Percentiles rank a stretch among this genome's conserved stretches.
These are phyloP conservation scores for Copromyces sp. DNA, from an alignment of 495 filamentous ascomycete genomes.

Conservation along the genomic window DNA sequence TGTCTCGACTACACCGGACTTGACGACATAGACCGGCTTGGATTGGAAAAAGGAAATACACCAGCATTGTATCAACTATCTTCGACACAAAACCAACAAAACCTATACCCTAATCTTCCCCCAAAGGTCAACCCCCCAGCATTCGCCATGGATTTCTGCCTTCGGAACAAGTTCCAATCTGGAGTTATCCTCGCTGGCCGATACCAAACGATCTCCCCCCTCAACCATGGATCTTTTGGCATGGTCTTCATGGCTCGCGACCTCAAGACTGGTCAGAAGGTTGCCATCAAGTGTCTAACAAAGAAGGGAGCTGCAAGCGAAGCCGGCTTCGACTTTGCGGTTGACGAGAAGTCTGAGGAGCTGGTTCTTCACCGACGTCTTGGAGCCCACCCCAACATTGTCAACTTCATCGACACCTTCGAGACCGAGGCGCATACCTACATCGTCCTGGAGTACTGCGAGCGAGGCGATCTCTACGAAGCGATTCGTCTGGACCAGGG, in stretches of 20 bases:
- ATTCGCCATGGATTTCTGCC: conserved; percentile 58
- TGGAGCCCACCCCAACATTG: conserved; percentile 76
- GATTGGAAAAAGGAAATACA: conserved; percentile 20
- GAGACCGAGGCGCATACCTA: conserved; percentile 85
- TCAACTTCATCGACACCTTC: conserved; percentile 85
- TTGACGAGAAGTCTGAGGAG: conserved; percentile 84
- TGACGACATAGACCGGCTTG: conserved; percentile 33
- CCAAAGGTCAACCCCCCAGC: conserved; percentile 17
- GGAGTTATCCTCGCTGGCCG: conserved; percentile 72
- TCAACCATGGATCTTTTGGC: conserved; percentile 97
- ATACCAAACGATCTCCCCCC: conserved; percentile 80
- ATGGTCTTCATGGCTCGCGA: conserved; percentile 94
- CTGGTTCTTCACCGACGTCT: conserved; percentile 70
- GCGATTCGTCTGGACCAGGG: conserved; percentile 82
- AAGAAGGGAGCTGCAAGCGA: conserved; percentile 55
- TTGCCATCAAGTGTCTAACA: conserved; percentile 90
- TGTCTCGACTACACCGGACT: conserved; percentile 19
- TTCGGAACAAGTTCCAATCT: conserved; percentile 61
- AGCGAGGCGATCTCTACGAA: conserved; percentile 95
- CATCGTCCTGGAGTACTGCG: conserved; percentile 89
- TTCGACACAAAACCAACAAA: conserved; percentile 6
- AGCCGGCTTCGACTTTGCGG: conserved; percentile 42
- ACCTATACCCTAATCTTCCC: conserved; percentile 20
- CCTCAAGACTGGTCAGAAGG: conserved; percentile 57
- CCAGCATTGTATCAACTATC: conserved; percentile 24